Percentiles rank a stretch among this genome's conserved stretches.
Conservation (phyloP, 345 rosid species). For the Psidium friedrichsthalianum region DNA sequence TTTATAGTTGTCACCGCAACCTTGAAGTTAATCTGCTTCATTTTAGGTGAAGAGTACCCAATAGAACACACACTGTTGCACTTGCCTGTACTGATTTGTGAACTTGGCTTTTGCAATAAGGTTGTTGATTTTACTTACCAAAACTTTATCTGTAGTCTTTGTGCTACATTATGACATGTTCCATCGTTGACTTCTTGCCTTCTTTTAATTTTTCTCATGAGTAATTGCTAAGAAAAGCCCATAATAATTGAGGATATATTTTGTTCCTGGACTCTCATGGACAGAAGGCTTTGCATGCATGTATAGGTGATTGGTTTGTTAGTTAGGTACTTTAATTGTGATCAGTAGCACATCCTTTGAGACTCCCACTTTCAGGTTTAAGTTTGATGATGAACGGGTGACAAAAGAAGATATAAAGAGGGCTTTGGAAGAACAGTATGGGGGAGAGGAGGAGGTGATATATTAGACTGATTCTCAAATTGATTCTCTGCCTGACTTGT, state of each 20-base stretch:
- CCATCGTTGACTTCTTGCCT: not conserved
- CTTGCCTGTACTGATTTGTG: no score
- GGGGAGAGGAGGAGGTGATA: conserved; percentile 98
- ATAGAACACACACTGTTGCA: no score
- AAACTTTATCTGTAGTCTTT: not conserved
- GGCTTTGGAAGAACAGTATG: conserved; percentile 97
- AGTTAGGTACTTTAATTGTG: not conserved
- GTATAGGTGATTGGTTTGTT: not conserved
- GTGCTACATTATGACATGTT: not conserved
- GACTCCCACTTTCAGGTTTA: conserved; percentile 42
- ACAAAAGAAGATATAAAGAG: conserved; percentile 89
- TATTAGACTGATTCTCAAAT: not conserved
- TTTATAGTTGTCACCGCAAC: no score
- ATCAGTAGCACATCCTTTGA: not conserved
- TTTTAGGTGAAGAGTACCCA: no score
- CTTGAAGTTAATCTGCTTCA: no score
- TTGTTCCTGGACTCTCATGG: not conserved
- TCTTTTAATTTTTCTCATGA: not conserved
- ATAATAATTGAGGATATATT: not conserved
- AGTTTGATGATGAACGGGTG: conserved; percentile 97
- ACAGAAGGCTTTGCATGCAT: not conserved
- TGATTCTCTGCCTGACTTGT: not conserved
- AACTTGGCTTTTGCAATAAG: not conserved
- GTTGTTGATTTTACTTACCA: not conserved
- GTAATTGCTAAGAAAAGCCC: not conserved